Percentiles rank a stretch among this genome's conserved stretches.
These are phyloP conservation scores for Xylaria sp. DNA, from an alignment of 2,329 filamentous ascomycete species.

Conservation along the genomic window DNA sequence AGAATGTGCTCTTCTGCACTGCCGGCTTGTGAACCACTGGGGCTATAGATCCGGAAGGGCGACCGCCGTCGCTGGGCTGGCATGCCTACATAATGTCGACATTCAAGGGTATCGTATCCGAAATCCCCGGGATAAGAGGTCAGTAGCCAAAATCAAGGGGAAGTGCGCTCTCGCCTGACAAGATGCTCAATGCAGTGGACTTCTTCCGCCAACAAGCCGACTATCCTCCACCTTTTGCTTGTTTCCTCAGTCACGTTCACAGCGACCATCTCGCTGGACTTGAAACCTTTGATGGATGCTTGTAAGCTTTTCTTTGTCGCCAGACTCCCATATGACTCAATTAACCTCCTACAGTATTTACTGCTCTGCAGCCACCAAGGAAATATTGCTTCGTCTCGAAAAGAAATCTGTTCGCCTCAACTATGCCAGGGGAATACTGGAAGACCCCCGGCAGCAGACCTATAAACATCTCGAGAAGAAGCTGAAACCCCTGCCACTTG, in stretches of 20 bases:
- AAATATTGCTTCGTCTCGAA: slow-evolving; percentile 81
- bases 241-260: slow-evolving; percentile 91
- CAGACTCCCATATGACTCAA: background rate
- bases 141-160: slow-evolving; percentile 29
- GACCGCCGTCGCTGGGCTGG: background rate
- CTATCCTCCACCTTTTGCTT: slow-evolving; percentile 70
- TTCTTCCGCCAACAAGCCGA: slow-evolving; percentile 70
- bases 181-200: slow-evolving; percentile 64
- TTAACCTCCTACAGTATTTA: slow-evolving; percentile 64
- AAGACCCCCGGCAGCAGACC: slow-evolving; percentile 69
- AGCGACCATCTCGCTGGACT: slow-evolving; percentile 87
- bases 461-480: slow-evolving; percentile 78
- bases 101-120: slow-evolving; percentile 72
- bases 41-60: background rate
- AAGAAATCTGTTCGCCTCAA: slow-evolving; percentile 82
- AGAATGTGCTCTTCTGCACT: background rate
- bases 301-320: slow-evolving; percentile 51
- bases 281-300: slow-evolving; percentile 76
- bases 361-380: slow-evolving; percentile 82
- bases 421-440: slow-evolving; percentile 76
- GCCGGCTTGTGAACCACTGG: background rate
- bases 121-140: slow-evolving; percentile 82
- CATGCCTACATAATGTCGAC: slow-evolving; percentile 68
- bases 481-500: slow-evolving; percentile 79
- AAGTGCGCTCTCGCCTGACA: background rate